Percentiles rank a stretch among this genome's conserved stretches.
Evolutionary conservation across 2,329 filamentous ascomycete genomes (phyloP).

Genomic region (Penicillium sp.): DNA sequence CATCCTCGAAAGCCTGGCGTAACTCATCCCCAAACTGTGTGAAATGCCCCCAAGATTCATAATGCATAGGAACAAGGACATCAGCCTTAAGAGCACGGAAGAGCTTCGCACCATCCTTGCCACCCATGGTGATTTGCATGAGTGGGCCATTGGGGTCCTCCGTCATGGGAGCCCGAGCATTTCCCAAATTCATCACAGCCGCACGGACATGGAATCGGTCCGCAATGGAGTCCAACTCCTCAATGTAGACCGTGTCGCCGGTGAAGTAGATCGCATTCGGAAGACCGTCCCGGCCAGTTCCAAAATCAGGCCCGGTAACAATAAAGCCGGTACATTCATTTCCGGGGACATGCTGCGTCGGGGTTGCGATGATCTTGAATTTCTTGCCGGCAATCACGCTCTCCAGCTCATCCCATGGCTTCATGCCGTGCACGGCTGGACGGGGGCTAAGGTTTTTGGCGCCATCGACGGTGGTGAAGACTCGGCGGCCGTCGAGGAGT

Average conservation of each 20-base stretch:
- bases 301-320: conserved; percentile 40
- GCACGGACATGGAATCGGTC: conserved; percentile 40
- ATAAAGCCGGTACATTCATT: conserved; percentile 51
- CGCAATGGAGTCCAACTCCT: conserved; percentile 40
- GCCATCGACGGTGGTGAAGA: conserved; percentile 50
- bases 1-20: conserved; percentile 32
- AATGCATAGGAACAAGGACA: conserved; percentile 50
- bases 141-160: neutral
- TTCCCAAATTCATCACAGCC: conserved; percentile 46
- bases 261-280: conserved; percentile 53
- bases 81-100: conserved; percentile 44
- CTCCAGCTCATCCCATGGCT: conserved; percentile 41
- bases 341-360: conserved; percentile 46
- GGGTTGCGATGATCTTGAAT: conserved; percentile 46
- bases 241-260: conserved; percentile 51
- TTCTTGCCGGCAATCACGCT: conserved; percentile 32
- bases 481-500: conserved; percentile 48
- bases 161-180: conserved; percentile 7
- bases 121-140: conserved; percentile 48
- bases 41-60: conserved; percentile 50
- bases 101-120: conserved; percentile 42
- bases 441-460: conserved; percentile 46
- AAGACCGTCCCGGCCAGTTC: conserved; percentile 32
- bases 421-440: conserved; percentile 43
- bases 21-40: conserved; percentile 37